Percentiles rank a stretch among this genome's conserved stretches.
phyloP scores from a whole-genome alignment of 2,329 filamentous ascomycete species.

The Fusarium sp. region DNA sequence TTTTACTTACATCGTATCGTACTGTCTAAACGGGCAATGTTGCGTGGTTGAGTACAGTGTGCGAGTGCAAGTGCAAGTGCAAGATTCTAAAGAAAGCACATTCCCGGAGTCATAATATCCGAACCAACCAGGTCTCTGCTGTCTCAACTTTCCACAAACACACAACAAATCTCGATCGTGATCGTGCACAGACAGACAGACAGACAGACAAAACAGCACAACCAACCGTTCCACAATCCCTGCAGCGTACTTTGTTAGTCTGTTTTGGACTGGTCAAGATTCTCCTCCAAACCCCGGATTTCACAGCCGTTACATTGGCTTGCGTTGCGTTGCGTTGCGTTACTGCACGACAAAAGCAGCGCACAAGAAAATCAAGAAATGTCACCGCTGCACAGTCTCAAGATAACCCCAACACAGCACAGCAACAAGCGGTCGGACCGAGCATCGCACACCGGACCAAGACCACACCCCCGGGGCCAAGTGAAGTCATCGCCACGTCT shows the following conservation, averaged over 20 bases:
- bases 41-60: conserved; percentile 25
- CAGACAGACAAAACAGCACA: conserved; percentile 7
- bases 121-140: conserved; percentile 29
- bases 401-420: not conserved
- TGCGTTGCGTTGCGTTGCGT: conserved; percentile 13
- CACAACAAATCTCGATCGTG: conserved; percentile 34
- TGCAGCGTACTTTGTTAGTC: conserved; percentile 23
- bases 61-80: not conserved
- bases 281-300: conserved; percentile 32
- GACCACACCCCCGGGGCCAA: conserved; percentile 18
- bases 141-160: conserved; percentile 14
- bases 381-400: not conserved
- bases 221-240: conserved; percentile 28
- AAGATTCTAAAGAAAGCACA: conserved; percentile 6
- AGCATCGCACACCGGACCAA: conserved; percentile 23
- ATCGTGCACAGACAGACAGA: conserved; percentile 15
- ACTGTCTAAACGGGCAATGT: conserved; percentile 21
- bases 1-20: conserved; percentile 1
- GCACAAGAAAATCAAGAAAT: conserved; percentile 12
- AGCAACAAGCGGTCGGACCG: conserved; percentile 23
- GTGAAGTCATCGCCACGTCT: conserved; percentile 46
- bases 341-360: conserved; percentile 11
- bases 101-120: conserved; percentile 27
- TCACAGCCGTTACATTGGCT: conserved; percentile 17
- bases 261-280: conserved; percentile 14